Percentiles rank a stretch among this genome's conserved stretches.
Evolutionary conservation across 2,329 filamentous ascomycete genomes (phyloP).

Genomic region (Aspergillus alliaceus): DNA sequence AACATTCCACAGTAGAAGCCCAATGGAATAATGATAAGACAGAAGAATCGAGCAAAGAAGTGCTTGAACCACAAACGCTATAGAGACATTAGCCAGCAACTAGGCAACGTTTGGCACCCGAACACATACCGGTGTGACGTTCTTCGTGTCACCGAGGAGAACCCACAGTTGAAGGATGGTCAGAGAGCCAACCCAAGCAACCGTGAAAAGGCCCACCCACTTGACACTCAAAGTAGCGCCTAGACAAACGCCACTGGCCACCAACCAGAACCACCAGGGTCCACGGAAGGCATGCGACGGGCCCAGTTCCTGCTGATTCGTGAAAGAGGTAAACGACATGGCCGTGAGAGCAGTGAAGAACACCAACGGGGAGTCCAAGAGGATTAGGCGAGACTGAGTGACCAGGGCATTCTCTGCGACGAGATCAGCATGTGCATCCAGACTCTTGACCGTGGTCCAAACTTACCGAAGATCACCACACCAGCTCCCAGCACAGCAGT

Average conservation of each 20-base stretch:
- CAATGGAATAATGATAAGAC: slow-evolving; percentile 82
- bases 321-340: slow-evolving; percentile 87
- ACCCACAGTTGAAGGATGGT: slow-evolving; percentile 94
- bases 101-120: not conserved
- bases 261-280: slow-evolving; percentile 98
- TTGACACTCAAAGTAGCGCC: slow-evolving; percentile 94
- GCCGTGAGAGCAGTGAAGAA: slow-evolving; percentile 91
- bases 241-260: slow-evolving; percentile 79
- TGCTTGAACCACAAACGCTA: slow-evolving; percentile 87
- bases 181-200: slow-evolving; percentile 92
- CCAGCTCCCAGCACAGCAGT: slow-evolving; percentile 81
- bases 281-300: slow-evolving; percentile 82
- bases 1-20: slow-evolving; percentile 98
- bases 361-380: slow-evolving; percentile 92
- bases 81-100: slow-evolving; percentile 21
- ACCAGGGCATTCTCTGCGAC: slow-evolving; percentile 83
- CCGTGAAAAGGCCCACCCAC: slow-evolving; percentile 98
- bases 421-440: slow-evolving; percentile 11
- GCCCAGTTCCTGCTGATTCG: slow-evolving; percentile 93
- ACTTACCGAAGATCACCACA: slow-evolving; percentile 83
- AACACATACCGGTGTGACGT: slow-evolving; percentile 69
- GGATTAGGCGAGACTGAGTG: slow-evolving; percentile 91
- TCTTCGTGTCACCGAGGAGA: slow-evolving; percentile 82
- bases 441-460: not conserved
- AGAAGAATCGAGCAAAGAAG: slow-evolving; percentile 86